These are phyloP conservation scores for Pyrenochaeta sp. DNA, from an alignment of 2,329 filamentous ascomycete species.

Conservation along the genomic window DNA sequence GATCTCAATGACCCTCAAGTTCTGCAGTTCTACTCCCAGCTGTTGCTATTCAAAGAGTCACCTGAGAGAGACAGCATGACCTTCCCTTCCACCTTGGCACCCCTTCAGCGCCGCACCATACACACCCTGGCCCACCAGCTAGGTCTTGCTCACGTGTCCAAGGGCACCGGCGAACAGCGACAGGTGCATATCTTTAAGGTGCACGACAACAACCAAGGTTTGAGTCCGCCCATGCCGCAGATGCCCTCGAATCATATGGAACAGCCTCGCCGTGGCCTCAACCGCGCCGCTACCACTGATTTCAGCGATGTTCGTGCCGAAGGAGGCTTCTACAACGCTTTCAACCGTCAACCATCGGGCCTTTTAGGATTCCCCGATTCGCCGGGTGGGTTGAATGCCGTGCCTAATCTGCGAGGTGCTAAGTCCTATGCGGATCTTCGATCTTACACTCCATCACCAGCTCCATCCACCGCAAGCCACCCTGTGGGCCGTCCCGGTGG, in stretches of 20 bases:
- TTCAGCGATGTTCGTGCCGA: constrained; percentile 85
- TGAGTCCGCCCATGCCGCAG: constrained; percentile 69
- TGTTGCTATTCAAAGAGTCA: constrained; percentile 88
- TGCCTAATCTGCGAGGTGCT: constrained; percentile 84
- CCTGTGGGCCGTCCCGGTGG: constrained; percentile 71
- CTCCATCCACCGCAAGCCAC: constrained; percentile 88
- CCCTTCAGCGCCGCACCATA: constrained; percentile 85
- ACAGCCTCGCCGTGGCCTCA: constrained; percentile 82
- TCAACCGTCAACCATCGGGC: constrained; percentile 80
- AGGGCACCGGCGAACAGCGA: constrained; percentile 84
- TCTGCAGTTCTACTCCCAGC: constrained; percentile 87
- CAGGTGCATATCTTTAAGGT: constrained; percentile 89
- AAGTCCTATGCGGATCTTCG: constrained; percentile 97
- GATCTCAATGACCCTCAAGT: constrained; percentile 92
- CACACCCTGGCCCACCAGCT: constrained; percentile 96
- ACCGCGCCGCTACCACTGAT: constrained; percentile 95
- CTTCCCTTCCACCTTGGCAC: constrained; percentile 81
- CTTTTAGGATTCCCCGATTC: constrained; percentile 86
- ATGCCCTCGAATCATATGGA: constrained; percentile 74
- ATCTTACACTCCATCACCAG: constrained; percentile 93
- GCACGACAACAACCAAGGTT: constrained; percentile 64
- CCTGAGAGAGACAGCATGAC: constrained; percentile 79
- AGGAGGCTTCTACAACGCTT: constrained; percentile 75
- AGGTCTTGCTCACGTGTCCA: constrained; percentile 88
- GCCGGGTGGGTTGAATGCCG: constrained; percentile 70